These are phyloP conservation scores for Wickerhamomyces sp. DNA, from an alignment of 1,139 yeast species.

Conservation along the genomic window DNA sequence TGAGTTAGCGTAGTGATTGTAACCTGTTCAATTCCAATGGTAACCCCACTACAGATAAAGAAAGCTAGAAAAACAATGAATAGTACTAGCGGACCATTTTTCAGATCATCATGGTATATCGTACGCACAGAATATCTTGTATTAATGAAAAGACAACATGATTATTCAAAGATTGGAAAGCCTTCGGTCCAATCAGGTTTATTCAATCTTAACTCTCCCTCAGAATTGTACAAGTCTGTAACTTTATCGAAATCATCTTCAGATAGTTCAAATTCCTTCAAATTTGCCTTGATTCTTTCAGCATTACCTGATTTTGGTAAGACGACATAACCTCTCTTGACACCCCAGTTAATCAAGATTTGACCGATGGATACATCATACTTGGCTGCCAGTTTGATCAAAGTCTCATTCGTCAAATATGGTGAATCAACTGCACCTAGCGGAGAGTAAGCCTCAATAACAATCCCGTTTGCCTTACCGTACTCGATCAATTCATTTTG, in stretches of 20 bases:
- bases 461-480: slow-evolving; percentile 48
- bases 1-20: too few species aligned
- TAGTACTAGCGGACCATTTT: too few species aligned
- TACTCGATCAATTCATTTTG: slow-evolving; percentile 58
- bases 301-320: slow-evolving; percentile 69
- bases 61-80: too few species aligned
- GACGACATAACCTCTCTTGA: slow-evolving; percentile 63
- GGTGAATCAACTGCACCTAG: slow-evolving; percentile 70
- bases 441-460: slow-evolving; percentile 75
- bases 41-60: too few species aligned
- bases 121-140: too few species aligned
- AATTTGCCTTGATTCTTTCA: slow-evolving; percentile 54
- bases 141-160: too few species aligned
- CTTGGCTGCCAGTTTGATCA: slow-evolving; percentile 49
- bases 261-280: slow-evolving; percentile 43
- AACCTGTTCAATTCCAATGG: too few species aligned
- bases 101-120: too few species aligned
- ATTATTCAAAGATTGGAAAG: slow-evolving; percentile 25
- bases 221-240: slow-evolving; percentile 38
- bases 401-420: slow-evolving; percentile 43
- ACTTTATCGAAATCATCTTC: slow-evolving; percentile 52
- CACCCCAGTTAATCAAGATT: slow-evolving; percentile 66
- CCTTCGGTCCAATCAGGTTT: slow-evolving; percentile 37
- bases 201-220: slow-evolving; percentile 47
- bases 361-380: slow-evolving; percentile 53